Evolutionary conservation across 306 rosid genomes (phyloP), one percentile per base, ranked within the genome.

Genomic region (Rosa rugosa): DNA sequence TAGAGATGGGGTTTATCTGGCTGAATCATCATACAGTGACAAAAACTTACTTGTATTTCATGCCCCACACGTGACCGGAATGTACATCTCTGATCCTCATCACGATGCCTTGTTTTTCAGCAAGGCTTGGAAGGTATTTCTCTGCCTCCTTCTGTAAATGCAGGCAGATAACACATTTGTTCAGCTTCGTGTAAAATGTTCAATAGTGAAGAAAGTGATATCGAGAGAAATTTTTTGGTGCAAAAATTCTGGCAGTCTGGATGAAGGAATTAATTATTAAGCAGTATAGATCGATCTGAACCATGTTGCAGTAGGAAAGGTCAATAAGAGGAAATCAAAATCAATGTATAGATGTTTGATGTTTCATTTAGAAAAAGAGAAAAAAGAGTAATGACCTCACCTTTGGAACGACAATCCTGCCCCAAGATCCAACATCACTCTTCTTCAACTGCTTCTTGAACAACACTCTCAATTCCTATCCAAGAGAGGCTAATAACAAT

Each of bases 361-460:
- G 23, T 3, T 54, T 54, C 60, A 54, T 18, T 54, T 18, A 18
- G 23, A 54, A 53, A 7, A 53, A 20, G 3, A 7, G 12, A 6
- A 53, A 53, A 53, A 53, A 17, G 57, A 51, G 9, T 54, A 54
- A 54, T 54, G 60, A 51, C 66, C 75, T 85, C 69, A 89, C 98
- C 92, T 93, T 93, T 45, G 97, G 95, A 49, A 93, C 85, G 56
- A 93, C 83, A 77, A 93, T 91, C 62, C 93, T 90, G 8, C 91
- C 86, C 42, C 82, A 54, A 60, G 50, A 20, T 34, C 85, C 72
- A 78, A 90, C 87, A 8, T 90, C 98, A 75, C 93, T 93, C 16
- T 63, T 76, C 76, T 75, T 75, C 73, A 91, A 81, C 82, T 73
- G 81, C 82, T 91, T 91, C 62, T 81, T 85, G 40, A 87, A 42